phyloP scores from a whole-genome alignment of 495 filamentous ascomycete genomes.

The Astrothelium macrocarpum region DNA sequence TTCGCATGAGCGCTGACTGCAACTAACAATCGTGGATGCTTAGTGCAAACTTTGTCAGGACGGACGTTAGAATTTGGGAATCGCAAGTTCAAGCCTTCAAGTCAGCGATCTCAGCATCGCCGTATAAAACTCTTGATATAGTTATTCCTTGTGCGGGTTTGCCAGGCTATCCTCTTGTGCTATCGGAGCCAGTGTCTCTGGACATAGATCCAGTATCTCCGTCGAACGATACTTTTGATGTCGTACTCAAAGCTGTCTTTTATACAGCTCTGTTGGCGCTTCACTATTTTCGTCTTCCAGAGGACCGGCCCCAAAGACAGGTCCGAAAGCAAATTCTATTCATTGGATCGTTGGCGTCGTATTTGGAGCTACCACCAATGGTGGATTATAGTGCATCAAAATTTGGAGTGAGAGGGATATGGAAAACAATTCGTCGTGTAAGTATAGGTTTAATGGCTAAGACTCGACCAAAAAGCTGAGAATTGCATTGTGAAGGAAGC shows the following conservation, averaged over 20 bases:
- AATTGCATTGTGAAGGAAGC: slow-evolving; percentile 12
- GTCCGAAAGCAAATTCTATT: background rate
- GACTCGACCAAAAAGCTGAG: background rate
- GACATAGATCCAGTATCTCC: slow-evolving; percentile 43
- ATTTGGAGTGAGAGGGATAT: background rate
- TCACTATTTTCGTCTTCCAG: slow-evolving; percentile 36
- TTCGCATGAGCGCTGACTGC: background rate
- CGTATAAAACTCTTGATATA: slow-evolving; percentile 46
- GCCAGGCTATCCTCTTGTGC: slow-evolving; percentile 32
- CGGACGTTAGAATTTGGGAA: slow-evolving; percentile 47
- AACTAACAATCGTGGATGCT: background rate
- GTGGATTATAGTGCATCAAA: background rate
- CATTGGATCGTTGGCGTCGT: background rate
- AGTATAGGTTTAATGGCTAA: background rate
- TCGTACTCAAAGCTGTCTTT: slow-evolving; percentile 53
- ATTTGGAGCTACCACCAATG: background rate
- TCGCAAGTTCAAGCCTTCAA: slow-evolving; percentile 54
- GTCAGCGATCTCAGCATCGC: slow-evolving; percentile 40
- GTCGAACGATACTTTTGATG: slow-evolving; percentile 41
- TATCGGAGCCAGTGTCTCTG: slow-evolving; percentile 27
- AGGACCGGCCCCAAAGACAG: too few species aligned
- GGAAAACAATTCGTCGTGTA: background rate
- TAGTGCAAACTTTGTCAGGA: background rate
- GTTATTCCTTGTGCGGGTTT: slow-evolving; percentile 64
- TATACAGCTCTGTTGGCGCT: slow-evolving; percentile 56